Evolutionary conservation across 768 basidiomycete genomes (phyloP).

Genomic region (Pisolithus orientalis): DNA sequence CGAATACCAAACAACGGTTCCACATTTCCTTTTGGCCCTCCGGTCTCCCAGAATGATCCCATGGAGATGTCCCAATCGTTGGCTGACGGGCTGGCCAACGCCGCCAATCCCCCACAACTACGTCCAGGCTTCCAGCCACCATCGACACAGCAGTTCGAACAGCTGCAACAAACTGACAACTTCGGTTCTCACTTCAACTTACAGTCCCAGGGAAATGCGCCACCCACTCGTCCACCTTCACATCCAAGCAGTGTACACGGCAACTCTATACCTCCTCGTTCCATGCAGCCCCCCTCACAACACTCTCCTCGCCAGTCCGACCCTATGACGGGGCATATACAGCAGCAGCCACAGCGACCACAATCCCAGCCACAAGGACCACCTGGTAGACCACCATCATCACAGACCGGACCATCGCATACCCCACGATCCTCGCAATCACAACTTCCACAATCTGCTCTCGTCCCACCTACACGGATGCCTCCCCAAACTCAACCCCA

Average conservation of each 20-base stretch:
- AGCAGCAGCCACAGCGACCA: constrained; percentile 42
- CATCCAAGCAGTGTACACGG: constrained; percentile 29
- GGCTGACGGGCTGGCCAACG: constrained; percentile 32
- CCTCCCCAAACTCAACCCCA: constrained; percentile 32
- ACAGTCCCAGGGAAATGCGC: constrained; percentile 32
- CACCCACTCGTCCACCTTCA: constrained; percentile 39
- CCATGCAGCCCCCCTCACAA: constrained; percentile 32
- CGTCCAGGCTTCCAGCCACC: constrained; percentile 46
- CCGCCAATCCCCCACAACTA: constrained; percentile 23
- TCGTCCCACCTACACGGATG: constrained; percentile 24
- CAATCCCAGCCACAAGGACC: constrained; percentile 54
- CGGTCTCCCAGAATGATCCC: constrained; percentile 43
- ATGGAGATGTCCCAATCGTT: constrained; percentile 42
- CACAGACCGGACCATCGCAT: constrained; percentile 40
- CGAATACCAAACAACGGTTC: constrained; percentile 30
- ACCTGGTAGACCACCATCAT: constrained; percentile 44
- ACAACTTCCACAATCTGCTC: constrained; percentile 27
- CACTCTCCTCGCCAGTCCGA: constrained; percentile 44
- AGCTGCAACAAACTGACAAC: constrained; percentile 40
- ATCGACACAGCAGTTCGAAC: constrained; percentile 58
- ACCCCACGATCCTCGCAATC: constrained; percentile 39
- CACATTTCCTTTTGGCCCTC: constrained; percentile 38
- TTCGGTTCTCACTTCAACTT: constrained; percentile 30
- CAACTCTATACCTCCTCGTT: constrained; percentile 24
- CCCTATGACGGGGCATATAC: constrained; percentile 34